Evolutionary conservation across 2,329 filamentous ascomycete species (phyloP), one percentile per base, ranked within the genome.

Genomic region (Cladophialophora exuberans): DNA sequence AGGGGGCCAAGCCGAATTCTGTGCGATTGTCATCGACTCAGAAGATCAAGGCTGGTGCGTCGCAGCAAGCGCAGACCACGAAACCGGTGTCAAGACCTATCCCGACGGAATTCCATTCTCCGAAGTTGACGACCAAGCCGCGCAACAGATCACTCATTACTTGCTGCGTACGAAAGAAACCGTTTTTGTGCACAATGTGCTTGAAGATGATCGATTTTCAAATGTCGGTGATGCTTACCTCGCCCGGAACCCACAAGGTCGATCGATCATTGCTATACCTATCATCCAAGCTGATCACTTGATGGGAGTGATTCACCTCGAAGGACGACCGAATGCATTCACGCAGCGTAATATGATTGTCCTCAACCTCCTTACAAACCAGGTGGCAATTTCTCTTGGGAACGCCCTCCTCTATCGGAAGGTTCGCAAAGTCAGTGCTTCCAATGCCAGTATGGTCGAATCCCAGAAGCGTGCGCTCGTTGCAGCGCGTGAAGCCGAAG

Each of bases 151-250:
- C 46, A 82, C 81, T 0, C 75, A 83, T 38, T 86, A 86, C 65
- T 79, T 82, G 1, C 73, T 86, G 57, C 80, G 84, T 15, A 86
- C 84, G 59, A 78, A 79, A 51, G 83, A 87, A 61, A 78, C 77
- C n/a, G 81, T 87, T 2, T 83, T 86, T 46, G 74, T 85, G 10
- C 82, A 83, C 51, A 85, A 85, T 57, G 73, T 86, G 2, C 73
- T 85, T 1, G 82, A 86, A 38, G 84, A 87, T 61, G 84, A 86
- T 60, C 77, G 84, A 3, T 87, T 87, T 61, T 81, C 81, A 17
- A 85, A 83, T 52, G 81, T 85, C 7, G 79, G 76, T 4, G 77
- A 82, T 13, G 71, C 77, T 0, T 86, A 84, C 65, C 71, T 82
- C 13, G 72, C 76, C 41, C 72, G 76, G 39, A 79, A 83, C 60